Evolutionary conservation across 129 eudicot species (phyloP), one percentile per base, ranked within the genome.

Genomic region (Oenanthe sinensis): DNA sequence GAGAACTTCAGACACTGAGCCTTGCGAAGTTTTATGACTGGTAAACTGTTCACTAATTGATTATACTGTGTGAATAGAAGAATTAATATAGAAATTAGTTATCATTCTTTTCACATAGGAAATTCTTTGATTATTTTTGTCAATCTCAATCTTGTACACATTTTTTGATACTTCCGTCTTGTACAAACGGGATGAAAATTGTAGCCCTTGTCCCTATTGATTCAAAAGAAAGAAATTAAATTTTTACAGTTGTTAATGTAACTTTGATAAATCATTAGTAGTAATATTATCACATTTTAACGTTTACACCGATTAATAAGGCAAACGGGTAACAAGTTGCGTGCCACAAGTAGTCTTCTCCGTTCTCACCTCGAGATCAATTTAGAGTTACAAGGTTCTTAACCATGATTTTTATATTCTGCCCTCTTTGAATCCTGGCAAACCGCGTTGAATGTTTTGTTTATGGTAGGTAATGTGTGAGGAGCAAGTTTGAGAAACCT

Each of bases 31-130:
- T 3, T 67, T 22, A 26, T 74, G 47, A 63, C 45, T 1, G 54
- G 42, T 69, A 22, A 30, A 72, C 76, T 81, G 63, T 84, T 83
- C 67, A 65, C 80, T 73, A 60, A 5, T 74, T 26, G 54, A 77
- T 84, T 80, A 79, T 86, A 87, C 78, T 75, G 80, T 84, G 85
- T 87, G 89, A 86, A 83, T 89, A 91, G 87, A 83, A 83, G 78
- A 55, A 58, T 47, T 82, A 81, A 81, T 36, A 10, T 70, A 77
- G 84, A 71, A 68, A 69, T 81, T 81, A 69, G 42, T 81, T 75
- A 42, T 40, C 39, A n/a, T 76, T 48, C 71, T 33, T 71, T 60
- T 22, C 50, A 55, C 43, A 37, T 81, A 87, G 86, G 83, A 58
- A 8, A 74, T 84, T 82, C 71, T 73, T 87, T 79, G 76, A 54